Evolutionary conservation across 1,284 basidiomycete genomes (phyloP).

Genomic region (Gomphus bonarii): DNA sequence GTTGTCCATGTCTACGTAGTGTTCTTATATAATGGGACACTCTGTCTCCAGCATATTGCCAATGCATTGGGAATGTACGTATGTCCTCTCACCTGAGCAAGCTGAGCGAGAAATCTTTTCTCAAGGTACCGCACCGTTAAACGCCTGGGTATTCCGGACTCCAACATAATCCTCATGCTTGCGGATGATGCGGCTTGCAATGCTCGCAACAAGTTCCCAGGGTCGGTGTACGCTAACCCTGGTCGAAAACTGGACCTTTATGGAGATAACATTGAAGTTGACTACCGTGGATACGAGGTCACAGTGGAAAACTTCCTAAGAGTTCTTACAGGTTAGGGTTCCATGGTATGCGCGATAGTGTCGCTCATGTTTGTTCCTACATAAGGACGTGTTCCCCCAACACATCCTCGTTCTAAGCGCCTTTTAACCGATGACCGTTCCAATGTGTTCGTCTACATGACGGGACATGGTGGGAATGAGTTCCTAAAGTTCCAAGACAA

Average conservation of each 20-base stretch:
- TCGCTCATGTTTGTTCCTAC: not conserved
- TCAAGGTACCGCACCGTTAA: constrained; percentile 94
- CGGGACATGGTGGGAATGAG: constrained; percentile 95
- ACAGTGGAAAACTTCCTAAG: constrained; percentile 94
- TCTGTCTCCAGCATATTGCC: constrained; percentile 79
- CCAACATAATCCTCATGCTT: constrained; percentile 98
- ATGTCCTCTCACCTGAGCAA: not conserved
- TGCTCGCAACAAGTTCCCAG: constrained; percentile 84
- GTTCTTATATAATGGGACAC: not conserved
- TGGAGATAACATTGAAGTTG: constrained; percentile 94
- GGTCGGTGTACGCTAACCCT: constrained; percentile 80
- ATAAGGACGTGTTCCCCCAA: constrained; percentile 60
- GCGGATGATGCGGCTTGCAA: constrained; percentile 97
- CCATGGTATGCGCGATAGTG: not conserved
- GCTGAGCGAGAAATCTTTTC: not conserved
- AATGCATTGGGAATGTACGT: constrained; percentile 91
- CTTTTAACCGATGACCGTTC: constrained; percentile 86
- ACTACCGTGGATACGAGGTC: constrained; percentile 96
- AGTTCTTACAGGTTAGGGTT: constrained; percentile 65
- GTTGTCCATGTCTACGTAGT: not conserved
- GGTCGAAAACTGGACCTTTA: constrained; percentile 82
- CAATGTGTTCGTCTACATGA: constrained; percentile 97
- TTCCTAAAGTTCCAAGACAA: constrained; percentile 99
- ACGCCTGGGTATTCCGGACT: constrained; percentile 94
- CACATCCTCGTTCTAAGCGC: constrained; percentile 84